Evolutionary conservation across 805 yeast species (phyloP).

Genomic region (Sporopachydermia quercuum): DNA sequence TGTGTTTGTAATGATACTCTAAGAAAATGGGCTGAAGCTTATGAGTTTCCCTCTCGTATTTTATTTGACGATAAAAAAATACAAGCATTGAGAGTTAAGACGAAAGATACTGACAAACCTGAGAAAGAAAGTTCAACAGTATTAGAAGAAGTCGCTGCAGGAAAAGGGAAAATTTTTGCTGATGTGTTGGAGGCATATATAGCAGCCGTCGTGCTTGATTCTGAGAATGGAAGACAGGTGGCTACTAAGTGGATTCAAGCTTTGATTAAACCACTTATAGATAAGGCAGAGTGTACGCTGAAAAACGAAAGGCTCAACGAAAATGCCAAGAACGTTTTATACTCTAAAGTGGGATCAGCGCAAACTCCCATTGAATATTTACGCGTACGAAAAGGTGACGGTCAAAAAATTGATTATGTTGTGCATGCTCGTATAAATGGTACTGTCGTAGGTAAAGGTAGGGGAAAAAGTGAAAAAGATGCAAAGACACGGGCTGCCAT

Average conservation of each 20-base stretch:
- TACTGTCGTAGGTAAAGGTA: constrained; percentile 57
- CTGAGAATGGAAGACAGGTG: constrained; percentile 14
- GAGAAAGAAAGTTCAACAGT: too few relatives aligned
- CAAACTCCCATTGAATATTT: constrained; percentile 45
- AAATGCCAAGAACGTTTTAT: constrained; percentile 69
- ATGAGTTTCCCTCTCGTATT: constrained; percentile 30
- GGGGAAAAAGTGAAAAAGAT: constrained; percentile 50
- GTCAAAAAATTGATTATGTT: constrained; percentile 13
- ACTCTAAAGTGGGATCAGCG: constrained; percentile 60
- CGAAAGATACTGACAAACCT: too few relatives aligned
- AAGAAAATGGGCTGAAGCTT: constrained; percentile 51
- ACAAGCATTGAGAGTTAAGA: not conserved
- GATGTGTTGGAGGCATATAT: constrained; percentile 91
- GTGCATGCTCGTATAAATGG: constrained; percentile 55
- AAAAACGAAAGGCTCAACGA: constrained; percentile 26
- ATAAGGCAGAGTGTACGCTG: constrained; percentile 12
- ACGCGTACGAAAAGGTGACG: constrained; percentile 30
- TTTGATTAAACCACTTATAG: not conserved
- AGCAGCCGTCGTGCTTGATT: constrained; percentile 65
- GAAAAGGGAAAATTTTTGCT: constrained; percentile 48
- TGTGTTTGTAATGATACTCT: constrained; percentile 63
- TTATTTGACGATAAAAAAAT: not conserved
- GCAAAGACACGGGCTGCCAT: constrained; percentile 84
- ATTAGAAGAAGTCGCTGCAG: not conserved
- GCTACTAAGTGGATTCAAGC: not conserved